Evolutionary conservation across 2,329 filamentous ascomycete species (phyloP).

Genomic region (Hymenoscyphus linearis): DNA sequence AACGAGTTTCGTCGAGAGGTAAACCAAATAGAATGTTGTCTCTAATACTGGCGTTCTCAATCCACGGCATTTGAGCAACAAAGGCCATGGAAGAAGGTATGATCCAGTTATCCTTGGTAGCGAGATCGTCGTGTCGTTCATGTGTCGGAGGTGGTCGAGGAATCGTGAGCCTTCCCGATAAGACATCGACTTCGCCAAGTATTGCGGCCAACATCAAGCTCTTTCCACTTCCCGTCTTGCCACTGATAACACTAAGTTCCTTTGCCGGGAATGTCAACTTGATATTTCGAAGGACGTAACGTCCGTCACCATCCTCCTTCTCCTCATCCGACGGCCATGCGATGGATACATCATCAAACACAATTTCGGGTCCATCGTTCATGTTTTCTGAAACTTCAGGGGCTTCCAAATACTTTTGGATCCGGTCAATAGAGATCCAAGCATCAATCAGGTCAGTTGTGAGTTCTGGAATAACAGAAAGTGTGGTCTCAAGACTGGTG

Average conservation of each 20-base stretch:
- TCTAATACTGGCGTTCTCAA: conserved; percentile 73
- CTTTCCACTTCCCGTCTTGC: conserved; percentile 74
- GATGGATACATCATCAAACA: conserved; percentile 62
- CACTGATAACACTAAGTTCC: conserved; percentile 69
- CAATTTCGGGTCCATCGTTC: conserved; percentile 52
- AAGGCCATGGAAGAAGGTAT: conserved; percentile 66
- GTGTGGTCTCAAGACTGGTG: conserved; percentile 63
- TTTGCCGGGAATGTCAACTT: conserved; percentile 61
- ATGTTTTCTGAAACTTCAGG: conserved; percentile 56
- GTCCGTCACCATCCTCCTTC: conserved; percentile 48
- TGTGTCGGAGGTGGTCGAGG: conserved; percentile 44
- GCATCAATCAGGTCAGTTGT: conserved; percentile 67
- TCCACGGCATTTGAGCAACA: conserved; percentile 74
- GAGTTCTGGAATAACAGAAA: conserved; percentile 68
- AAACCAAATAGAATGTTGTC: conserved; percentile 77
- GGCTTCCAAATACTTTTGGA: conserved; percentile 64
- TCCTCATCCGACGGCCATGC: conserved; percentile 70
- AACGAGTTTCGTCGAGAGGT: conserved; percentile 63
- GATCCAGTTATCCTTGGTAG: conserved; percentile 60
- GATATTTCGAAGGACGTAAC: conserved; percentile 61
- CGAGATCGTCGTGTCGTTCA: conserved; percentile 57
- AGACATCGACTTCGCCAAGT: conserved; percentile 67
- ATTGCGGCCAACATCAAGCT: conserved; percentile 69
- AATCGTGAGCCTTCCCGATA: conserved; percentile 55
- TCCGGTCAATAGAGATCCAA: conserved; percentile 65